Evolutionary conservation across 2,329 filamentous ascomycete genomes (phyloP).

Genomic region (Cladosporium sp.): DNA sequence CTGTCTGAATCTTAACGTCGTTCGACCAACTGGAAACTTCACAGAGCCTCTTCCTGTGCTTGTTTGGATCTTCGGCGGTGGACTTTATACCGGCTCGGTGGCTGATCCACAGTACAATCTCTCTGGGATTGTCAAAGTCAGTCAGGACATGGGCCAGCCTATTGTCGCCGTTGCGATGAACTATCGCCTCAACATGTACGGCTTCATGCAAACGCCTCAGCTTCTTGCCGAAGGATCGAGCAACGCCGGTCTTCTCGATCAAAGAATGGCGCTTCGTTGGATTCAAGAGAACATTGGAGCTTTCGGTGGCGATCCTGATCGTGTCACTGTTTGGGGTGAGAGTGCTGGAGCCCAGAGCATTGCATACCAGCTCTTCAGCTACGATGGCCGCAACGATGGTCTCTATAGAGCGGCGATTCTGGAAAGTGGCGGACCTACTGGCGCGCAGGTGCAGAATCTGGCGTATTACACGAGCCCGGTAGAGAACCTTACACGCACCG

Average conservation of each 20-base stretch:
- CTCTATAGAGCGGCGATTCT: conserved; percentile 42
- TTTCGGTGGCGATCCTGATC: conserved; percentile 57
- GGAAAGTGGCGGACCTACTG: conserved; percentile 40
- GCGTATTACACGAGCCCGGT: neutral
- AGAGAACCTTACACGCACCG: conserved; percentile 14
- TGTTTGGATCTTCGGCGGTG: conserved; percentile 62
- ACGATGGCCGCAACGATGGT: neutral
- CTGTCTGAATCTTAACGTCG: conserved; percentile 58
- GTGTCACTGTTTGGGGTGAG: conserved; percentile 40
- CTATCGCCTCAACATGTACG: conserved; percentile 47
- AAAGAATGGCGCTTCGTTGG: conserved; percentile 61
- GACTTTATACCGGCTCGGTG: conserved; percentile 38
- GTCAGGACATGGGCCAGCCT: conserved; percentile 16
- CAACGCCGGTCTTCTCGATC: conserved; percentile 67
- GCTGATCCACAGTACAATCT: conserved; percentile 62
- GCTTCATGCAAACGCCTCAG: conserved; percentile 54
- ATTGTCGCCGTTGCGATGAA: conserved; percentile 21
- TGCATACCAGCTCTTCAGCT: conserved; percentile 14
- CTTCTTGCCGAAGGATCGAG: conserved; percentile 46
- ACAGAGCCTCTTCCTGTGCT: conserved; percentile 54
- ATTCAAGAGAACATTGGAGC: conserved; percentile 58
- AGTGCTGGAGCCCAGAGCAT: conserved; percentile 40
- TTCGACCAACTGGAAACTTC: conserved; percentile 35
- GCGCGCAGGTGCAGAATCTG: conserved; percentile 3
- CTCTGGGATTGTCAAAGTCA: conserved; percentile 43